Conservation (phyloP, 768 basidiomycete species). For the Coprinopsis marcescibilis region DNA sequence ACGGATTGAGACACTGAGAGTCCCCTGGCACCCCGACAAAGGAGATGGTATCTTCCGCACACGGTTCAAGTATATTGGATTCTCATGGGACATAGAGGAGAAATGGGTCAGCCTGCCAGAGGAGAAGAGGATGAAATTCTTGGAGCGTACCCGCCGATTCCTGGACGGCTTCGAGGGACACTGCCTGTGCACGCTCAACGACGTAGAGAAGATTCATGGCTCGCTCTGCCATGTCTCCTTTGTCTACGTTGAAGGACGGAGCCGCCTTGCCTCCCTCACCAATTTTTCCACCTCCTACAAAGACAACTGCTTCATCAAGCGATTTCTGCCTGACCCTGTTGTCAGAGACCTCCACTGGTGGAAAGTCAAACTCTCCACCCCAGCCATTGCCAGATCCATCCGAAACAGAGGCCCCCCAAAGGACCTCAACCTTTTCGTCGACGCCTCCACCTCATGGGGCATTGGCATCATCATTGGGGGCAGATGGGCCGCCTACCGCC, state of each 20-base stretch:
- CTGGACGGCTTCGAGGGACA: conserved; percentile 1
- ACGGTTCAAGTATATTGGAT: conserved; percentile 22
- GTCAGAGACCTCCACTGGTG: not conserved
- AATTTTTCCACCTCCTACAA: conserved; percentile 16
- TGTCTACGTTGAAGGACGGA: conserved; percentile 17
- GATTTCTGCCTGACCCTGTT: not conserved
- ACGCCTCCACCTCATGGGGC: conserved; percentile 33
- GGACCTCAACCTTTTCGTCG: conserved; percentile 24
- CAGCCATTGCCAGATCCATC: not conserved
- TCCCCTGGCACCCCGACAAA: conserved; percentile 23
- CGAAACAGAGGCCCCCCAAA: not conserved
- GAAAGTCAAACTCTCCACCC: conserved; percentile 7
- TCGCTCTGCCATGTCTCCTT: conserved; percentile 28
- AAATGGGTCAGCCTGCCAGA: conserved; percentile 22
- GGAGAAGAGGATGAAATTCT: conserved; percentile 23
- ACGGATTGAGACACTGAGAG: not conserved
- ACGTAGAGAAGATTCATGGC: conserved; percentile 20
- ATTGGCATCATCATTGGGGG: conserved; percentile 27
- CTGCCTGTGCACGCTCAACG: conserved; percentile 7
- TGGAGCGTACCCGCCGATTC: conserved; percentile 12
- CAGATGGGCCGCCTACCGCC: conserved; percentile 25
- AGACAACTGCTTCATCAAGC: not conserved
- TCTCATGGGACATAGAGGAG: conserved; percentile 22
- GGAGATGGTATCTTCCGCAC: conserved; percentile 15
- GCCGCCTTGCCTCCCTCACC: conserved; percentile 18